Evolutionary conservation across 345 rosid genomes (phyloP).

Genomic region (Camelina sativa): DNA sequence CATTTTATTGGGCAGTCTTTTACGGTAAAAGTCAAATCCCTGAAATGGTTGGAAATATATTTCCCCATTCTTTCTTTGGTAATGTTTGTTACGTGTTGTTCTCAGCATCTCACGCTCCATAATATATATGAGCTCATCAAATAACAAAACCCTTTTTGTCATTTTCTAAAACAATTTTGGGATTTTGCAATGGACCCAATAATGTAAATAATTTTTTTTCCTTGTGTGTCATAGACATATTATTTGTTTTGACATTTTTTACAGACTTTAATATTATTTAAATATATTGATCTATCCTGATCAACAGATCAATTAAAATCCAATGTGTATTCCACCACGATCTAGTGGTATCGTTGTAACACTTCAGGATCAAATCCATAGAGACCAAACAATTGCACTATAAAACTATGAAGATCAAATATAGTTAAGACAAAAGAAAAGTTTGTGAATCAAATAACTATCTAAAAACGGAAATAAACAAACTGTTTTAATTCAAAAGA

Average conservation of each 20-base stretch:
- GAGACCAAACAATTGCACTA: no score
- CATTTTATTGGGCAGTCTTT: slow-evolving; percentile 8
- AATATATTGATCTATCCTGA: no score
- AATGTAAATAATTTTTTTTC: neutral
- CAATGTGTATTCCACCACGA: no score
- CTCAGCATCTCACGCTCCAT: slow-evolving; percentile 30
- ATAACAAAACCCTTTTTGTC: slow-evolving; percentile 28
- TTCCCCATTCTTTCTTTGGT: slow-evolving; percentile 24
- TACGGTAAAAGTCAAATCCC: slow-evolving; percentile 26
- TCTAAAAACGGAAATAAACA: no score
- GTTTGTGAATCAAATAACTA: no score
- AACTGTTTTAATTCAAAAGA: no score
- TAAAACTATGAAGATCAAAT: no score
- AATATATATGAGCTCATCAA: slow-evolving; percentile 30
- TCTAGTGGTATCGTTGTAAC: no score
- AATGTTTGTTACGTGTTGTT: slow-evolving; percentile 39
- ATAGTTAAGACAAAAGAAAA: no score
- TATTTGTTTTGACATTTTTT: neutral
- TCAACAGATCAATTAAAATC: no score
- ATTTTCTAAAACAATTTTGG: slow-evolving; percentile 15
- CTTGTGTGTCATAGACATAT: neutral
- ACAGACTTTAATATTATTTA: neutral
- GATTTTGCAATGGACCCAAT: neutral
- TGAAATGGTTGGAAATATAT: slow-evolving; percentile 7
- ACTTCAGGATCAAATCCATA: no score